phyloP scores from a whole-genome alignment of 2,329 filamentous ascomycete genomes.

The Apiospora pterosperma region DNA sequence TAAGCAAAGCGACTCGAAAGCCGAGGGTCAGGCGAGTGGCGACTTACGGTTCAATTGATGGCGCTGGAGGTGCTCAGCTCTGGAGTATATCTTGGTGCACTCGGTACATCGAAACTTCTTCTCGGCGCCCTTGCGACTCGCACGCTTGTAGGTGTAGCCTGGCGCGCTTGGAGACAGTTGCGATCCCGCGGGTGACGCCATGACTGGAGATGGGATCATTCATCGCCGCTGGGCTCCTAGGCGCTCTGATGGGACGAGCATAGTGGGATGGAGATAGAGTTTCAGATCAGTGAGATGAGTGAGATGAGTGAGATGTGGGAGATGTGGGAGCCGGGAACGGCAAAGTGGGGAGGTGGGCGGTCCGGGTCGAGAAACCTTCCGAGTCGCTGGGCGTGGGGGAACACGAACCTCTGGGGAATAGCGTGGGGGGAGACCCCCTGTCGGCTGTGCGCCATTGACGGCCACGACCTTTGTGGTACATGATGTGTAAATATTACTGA shows the following conservation, averaged over 20 bases:
- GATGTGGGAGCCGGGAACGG: not conserved
- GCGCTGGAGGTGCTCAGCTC: constrained; percentile 76
- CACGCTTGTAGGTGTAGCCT: constrained; percentile 1
- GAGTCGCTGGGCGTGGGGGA: not conserved
- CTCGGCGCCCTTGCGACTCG: not conserved
- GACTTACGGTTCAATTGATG: constrained; percentile 77
- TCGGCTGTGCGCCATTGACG: not conserved
- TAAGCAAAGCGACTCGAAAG: constrained; percentile 9
- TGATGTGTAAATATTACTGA: not conserved
- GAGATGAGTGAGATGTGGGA: not conserved
- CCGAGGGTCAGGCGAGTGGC: constrained; percentile 16
- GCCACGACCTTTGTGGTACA: not conserved
- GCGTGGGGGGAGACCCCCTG: not conserved
- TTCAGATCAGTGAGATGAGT: not conserved
- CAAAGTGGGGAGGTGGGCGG: not conserved
- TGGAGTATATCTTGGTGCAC: constrained; percentile 77
- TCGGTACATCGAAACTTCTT: not conserved
- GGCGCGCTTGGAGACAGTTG: not conserved
- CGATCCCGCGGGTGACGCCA: not conserved
- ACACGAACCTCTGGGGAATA: not conserved
- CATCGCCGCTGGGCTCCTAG: not conserved
- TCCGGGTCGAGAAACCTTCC: not conserved
- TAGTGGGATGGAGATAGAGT: not conserved
- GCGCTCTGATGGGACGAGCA: not conserved
- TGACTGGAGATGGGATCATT: not conserved